Evolutionary conservation across 208 protist genomes (phyloP).

Genomic region (Wallacemonas sp.): DNA sequence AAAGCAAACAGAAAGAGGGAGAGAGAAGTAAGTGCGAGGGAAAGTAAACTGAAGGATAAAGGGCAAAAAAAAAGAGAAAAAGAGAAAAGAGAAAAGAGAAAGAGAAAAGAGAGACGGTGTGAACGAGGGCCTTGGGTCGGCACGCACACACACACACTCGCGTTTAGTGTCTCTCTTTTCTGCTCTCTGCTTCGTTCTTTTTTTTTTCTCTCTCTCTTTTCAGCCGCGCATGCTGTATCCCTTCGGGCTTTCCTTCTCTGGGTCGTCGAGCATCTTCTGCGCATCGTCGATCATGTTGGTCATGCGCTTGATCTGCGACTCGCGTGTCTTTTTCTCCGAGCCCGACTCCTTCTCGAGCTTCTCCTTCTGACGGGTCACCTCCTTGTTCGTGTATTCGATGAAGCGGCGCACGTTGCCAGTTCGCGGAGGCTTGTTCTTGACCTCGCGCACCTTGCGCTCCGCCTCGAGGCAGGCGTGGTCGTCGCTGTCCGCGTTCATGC

Average conservation of each 20-base stretch:
- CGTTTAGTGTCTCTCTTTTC: no score
- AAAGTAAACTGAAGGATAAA: no score
- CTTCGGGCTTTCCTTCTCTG: constrained; percentile 54
- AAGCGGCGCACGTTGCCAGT: constrained; percentile 76
- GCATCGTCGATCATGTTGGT: constrained; percentile 69
- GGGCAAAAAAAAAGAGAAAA: constrained; percentile 13
- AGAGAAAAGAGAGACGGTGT: neutral
- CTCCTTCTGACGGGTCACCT: constrained; percentile 67
- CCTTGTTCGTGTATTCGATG: constrained; percentile 73
- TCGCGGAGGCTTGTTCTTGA: constrained; percentile 75
- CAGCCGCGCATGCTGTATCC: constrained; percentile 51
- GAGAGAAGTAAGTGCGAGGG: no score
- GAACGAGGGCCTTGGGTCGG: neutral
- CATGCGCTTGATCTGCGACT: constrained; percentile 60
- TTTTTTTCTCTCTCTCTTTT: neutral
- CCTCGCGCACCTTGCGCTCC: constrained; percentile 73
- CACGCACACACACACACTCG: no score
- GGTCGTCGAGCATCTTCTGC: constrained; percentile 55
- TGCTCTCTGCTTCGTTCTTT: neutral
- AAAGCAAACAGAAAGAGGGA: neutral
- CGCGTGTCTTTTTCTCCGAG: constrained; percentile 45
- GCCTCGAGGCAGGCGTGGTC: constrained; percentile 46
- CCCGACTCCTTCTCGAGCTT: constrained; percentile 43
- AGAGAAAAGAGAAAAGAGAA: neutral
- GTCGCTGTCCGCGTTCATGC: constrained; percentile 35